Conservation (phyloP, 2,329 filamentous ascomycete species). For the Dryadomyces sulphureus region DNA sequence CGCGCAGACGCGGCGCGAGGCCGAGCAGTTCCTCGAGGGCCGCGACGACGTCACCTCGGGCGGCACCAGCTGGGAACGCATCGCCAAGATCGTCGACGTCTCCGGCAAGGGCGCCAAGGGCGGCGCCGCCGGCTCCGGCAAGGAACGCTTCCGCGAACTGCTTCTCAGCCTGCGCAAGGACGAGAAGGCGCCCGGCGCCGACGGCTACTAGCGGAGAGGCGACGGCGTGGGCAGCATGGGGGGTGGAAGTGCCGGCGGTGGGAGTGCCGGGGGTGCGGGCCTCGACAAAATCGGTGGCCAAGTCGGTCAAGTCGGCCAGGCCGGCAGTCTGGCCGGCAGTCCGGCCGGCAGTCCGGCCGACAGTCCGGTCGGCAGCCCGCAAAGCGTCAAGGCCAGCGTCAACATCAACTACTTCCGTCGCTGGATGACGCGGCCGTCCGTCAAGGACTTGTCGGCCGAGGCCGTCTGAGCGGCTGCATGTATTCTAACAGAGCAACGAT, state of each 20-base stretch:
- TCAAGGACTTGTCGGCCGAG: not conserved
- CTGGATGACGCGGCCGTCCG: not conserved
- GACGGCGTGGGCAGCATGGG: not conserved
- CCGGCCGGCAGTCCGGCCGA: no score
- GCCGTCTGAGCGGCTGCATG: no score
- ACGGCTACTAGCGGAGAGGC: constrained; percentile 36
- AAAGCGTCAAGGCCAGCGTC: not conserved
- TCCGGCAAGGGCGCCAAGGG: constrained; percentile 85
- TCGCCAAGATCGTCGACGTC: constrained; percentile 92
- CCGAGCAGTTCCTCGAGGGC: constrained; percentile 77
- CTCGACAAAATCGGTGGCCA: no score
- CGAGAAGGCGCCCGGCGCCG: constrained; percentile 62
- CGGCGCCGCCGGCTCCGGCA: constrained; percentile 78
- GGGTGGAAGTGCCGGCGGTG: not conserved
- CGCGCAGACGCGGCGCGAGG: constrained; percentile 75
- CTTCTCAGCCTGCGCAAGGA: constrained; percentile 82
- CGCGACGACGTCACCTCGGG: constrained; percentile 88
- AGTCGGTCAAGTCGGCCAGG: no score
- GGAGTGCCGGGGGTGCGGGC: not conserved
- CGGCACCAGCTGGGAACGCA: constrained; percentile 96
- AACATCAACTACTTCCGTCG: not conserved
- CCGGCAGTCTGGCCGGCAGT: no score
- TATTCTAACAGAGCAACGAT: no score
- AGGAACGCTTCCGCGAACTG: constrained; percentile 90
- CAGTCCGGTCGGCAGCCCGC: not conserved